Evolutionary conservation across 1,284 basidiomycete species (phyloP).

Genomic region (Phellopilus nigrolimitatus): DNA sequence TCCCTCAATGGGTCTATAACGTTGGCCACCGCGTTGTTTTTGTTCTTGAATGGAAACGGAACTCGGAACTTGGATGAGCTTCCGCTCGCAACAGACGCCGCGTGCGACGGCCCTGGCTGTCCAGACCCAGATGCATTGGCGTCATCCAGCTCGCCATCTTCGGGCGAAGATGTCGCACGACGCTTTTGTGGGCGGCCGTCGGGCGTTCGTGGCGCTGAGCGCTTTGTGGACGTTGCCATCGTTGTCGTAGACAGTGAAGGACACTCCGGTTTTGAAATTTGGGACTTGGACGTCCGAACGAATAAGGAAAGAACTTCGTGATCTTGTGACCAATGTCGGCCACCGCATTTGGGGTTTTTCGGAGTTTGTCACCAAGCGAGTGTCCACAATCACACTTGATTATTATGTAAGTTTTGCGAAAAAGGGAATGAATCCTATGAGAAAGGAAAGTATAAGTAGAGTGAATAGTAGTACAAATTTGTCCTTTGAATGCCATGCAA

Average conservation of each 20-base stretch:
- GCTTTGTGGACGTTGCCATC: conserved; percentile 8
- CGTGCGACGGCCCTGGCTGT: conserved; percentile 19
- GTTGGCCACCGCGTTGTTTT: conserved; percentile 26
- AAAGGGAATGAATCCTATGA: too few relatives aligned
- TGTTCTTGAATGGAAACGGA: conserved; percentile 72
- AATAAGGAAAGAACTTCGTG: too few relatives aligned
- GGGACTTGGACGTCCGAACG: too few relatives aligned
- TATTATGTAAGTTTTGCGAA: too few relatives aligned
- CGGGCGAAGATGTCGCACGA: conserved; percentile 55
- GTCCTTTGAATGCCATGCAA: too few relatives aligned
- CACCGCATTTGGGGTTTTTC: too few relatives aligned
- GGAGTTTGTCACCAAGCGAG: too few relatives aligned
- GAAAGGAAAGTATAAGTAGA: too few relatives aligned
- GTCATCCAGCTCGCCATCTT: conserved; percentile 73
- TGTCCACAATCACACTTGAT: too few relatives aligned
- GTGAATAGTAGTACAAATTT: too few relatives aligned
- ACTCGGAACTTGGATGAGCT: conserved; percentile 42
- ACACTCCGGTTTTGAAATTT: too few relatives aligned
- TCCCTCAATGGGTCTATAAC: not conserved
- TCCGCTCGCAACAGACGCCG: conserved; percentile 23
- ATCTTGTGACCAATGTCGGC: too few relatives aligned
- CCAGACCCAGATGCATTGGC: conserved; percentile 26
- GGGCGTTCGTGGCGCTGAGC: conserved; percentile 17
- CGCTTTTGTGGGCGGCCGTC: conserved; percentile 50
- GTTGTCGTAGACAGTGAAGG: conserved; percentile 4